Base-by-base conservation (phyloP, 805 yeast genomes). In the Ogataea kodamae region DNA sequence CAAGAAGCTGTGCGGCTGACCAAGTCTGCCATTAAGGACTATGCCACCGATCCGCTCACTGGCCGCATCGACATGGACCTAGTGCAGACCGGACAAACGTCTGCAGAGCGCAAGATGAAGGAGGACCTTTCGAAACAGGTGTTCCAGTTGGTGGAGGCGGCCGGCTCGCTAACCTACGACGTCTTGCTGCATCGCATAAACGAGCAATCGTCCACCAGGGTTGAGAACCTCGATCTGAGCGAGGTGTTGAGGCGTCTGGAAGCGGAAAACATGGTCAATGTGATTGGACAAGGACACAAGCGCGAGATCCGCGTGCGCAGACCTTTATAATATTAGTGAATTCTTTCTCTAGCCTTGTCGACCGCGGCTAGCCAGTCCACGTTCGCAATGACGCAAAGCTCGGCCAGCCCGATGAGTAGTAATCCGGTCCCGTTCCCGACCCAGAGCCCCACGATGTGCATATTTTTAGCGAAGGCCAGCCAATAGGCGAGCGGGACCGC, bases 21-120 rank as follows among this genome's bases (percentile, higher is more conserved):
- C 55, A 79, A 83, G 49, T 76, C 95, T 3, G 99, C 99, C 9
- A 85, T 92, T 46, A 92, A 92, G 58, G 97, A 92, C 45, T 92
- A 92, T 57, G 99, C 99, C 10, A 92, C 96, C 3, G 99, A 92
- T 64, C 98, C 98, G 15, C 68, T 81, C 21, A 90, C 98, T 0
- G 99, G 99, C 18, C 76, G 92, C 51, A 92, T 92, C 46, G 98
- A 92, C 57, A 88, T 92, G 96, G 96, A 88, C 57, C 68, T 92
- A 56, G 89, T 92, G 18, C 97, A 90, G 63, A 92, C 97, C 0
- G 98, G 97, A 29, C 88, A 89, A 28, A 84, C 96, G 0, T 72
- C 85, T 2, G 85, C 90, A 3, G 95, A 89, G 58, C 71, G 96
- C 59, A 72, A 78, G 49, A 57, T 80, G 55, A 81, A 78, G 48